A percentile compares a stretch with the other conserved stretches of the same genome.
Conservation (phyloP, 257 asterid species). For the Verbascum thapsus region DNA sequence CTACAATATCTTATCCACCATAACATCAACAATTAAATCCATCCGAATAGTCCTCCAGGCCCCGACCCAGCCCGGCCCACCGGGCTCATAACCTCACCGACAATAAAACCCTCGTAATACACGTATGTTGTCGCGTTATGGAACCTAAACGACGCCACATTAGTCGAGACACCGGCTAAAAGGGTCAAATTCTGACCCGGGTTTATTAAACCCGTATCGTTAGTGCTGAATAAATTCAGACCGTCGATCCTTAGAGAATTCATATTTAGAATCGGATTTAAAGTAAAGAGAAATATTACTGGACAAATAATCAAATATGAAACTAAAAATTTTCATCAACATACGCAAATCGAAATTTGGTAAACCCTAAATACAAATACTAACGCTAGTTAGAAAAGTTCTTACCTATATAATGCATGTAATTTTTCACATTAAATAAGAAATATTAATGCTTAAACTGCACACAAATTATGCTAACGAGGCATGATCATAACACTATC, state of each 20-base stretch:
- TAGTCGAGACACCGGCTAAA: slow-evolving; percentile 31
- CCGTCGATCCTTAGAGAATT: slow-evolving; percentile 38
- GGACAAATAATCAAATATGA: too few relatives aligned
- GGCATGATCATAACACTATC: too few relatives aligned
- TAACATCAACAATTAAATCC: slow-evolving; percentile 34
- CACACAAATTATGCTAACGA: too few relatives aligned
- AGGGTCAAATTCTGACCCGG: slow-evolving; percentile 42
- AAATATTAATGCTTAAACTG: too few relatives aligned
- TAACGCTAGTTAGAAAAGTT: too few relatives aligned
- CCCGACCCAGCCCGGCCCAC: slow-evolving; percentile 38
- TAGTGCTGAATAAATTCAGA: slow-evolving; percentile 20
- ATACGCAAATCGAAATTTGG: too few relatives aligned
- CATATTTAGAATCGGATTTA: too few relatives aligned
- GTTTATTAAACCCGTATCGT: not conserved
- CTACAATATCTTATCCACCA: slow-evolving; percentile 34
- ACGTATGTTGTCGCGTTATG: slow-evolving; percentile 31
- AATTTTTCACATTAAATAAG: too few relatives aligned
- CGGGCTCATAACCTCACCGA: slow-evolving; percentile 43
- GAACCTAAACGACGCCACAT: slow-evolving; percentile 48
- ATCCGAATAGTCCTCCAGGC: slow-evolving; percentile 35
- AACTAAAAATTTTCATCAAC: too few relatives aligned
- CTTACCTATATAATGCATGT: too few relatives aligned
- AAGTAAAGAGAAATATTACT: too few relatives aligned
- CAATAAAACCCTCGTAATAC: slow-evolving; percentile 30
- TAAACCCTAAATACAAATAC: too few relatives aligned